Percentiles rank a stretch among this genome's conserved stretches.
Conservation (phyloP, 2,329 filamentous ascomycete species). For the Nigrospora osmanthi region DNA sequence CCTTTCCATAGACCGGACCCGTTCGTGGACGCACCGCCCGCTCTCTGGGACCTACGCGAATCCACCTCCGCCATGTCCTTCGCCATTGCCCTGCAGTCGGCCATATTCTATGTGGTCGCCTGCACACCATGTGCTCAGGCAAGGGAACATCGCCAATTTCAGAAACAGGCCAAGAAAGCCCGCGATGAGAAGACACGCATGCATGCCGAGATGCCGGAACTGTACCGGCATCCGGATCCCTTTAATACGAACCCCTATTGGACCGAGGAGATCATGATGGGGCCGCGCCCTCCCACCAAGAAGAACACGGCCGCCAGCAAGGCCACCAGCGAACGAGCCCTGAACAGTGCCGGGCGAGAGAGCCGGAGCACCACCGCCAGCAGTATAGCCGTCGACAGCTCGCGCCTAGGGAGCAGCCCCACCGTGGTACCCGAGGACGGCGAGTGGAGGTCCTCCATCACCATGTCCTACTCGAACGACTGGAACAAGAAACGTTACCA, state of each 20-base stretch:
- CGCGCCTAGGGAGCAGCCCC: constrained; percentile 30
- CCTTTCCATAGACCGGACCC: too few species aligned
- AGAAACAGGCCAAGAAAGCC: constrained; percentile 61
- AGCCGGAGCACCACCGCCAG: constrained; percentile 29
- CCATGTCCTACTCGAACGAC: constrained; percentile 39
- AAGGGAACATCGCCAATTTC: constrained; percentile 60
- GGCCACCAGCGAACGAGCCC: constrained; percentile 50
- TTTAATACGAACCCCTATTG: constrained; percentile 86
- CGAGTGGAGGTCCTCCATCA: constrained; percentile 24
- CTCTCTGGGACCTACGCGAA: neutral
- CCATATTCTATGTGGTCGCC: constrained; percentile 69
- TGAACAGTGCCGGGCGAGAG: constrained; percentile 50
- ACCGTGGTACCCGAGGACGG: constrained; percentile 40
- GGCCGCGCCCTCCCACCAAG: constrained; percentile 65
- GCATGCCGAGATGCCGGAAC: constrained; percentile 61
- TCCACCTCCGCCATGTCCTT: constrained; percentile 36
- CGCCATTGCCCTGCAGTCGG: constrained; percentile 60
- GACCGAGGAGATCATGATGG: constrained; percentile 77
- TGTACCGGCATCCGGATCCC: constrained; percentile 73
- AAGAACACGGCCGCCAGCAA: constrained; percentile 39
- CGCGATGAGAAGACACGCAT: constrained; percentile 56
- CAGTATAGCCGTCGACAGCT: constrained; percentile 25
- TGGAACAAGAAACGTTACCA: constrained; percentile 79
- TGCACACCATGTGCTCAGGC: constrained; percentile 73
- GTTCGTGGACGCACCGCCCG: too few species aligned